A percentile compares a stretch with the other conserved stretches of the same genome.
phyloP scores from a whole-genome alignment of 2,329 filamentous ascomycete genomes.

The Chaetothyriales sp. region DNA sequence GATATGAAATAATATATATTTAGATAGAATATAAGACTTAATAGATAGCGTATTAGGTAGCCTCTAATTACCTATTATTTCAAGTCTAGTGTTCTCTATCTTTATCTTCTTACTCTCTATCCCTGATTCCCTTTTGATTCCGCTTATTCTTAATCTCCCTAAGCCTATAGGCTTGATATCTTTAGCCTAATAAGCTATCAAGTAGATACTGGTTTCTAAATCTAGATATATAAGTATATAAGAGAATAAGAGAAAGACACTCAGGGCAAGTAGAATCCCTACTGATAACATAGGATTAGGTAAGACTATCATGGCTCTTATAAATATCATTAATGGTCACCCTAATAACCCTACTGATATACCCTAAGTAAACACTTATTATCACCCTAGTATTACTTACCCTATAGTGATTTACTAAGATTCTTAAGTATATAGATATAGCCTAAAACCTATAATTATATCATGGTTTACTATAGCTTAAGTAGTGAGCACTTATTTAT shows the following conservation, averaged over 20 bases:
- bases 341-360: slow-evolving; percentile 3
- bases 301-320: slow-evolving; percentile 19
- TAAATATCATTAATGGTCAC: slow-evolving; percentile 26
- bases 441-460: slow-evolving; percentile 6
- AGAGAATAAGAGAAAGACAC: slow-evolving; percentile 11
- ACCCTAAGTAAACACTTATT: slow-evolving; percentile 26
- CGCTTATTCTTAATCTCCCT: too few species aligned
- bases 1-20: too few species aligned
- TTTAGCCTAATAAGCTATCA: not conserved
- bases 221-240: slow-evolving; percentile 12
- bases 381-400: slow-evolving; percentile 24
- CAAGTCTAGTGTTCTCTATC: too few species aligned
- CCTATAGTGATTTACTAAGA: slow-evolving; percentile 25
- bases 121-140: too few species aligned
- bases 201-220: slow-evolving; percentile 4
- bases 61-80: too few species aligned
- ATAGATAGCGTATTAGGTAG: too few species aligned
- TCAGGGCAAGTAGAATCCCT: slow-evolving; percentile 23
- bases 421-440: slow-evolving; percentile 22
- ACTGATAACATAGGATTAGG: slow-evolving; percentile 30
- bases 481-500: slow-evolving; percentile 12
- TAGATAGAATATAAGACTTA: too few species aligned
- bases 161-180: too few species aligned
- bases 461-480: slow-evolving; percentile 19
- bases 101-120: too few species aligned